Evolutionary conservation across 331 rosid species (phyloP).

Genomic region (Dryas integrifolia): DNA sequence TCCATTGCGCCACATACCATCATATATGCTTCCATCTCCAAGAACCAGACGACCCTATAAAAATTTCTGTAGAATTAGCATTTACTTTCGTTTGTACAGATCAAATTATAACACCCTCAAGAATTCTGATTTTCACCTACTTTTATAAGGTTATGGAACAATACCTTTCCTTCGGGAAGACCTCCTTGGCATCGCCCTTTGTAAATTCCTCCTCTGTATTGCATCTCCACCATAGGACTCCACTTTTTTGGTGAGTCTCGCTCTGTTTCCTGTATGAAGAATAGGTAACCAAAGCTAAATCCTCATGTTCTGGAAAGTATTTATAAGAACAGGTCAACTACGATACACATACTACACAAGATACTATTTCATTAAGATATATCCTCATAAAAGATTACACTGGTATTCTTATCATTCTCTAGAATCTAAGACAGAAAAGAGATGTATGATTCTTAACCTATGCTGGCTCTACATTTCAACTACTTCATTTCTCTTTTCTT

Average conservation of each 20-base stretch:
- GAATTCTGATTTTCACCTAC: background rate
- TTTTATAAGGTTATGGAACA: constrained; percentile 11
- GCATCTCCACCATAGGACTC: constrained; percentile 84
- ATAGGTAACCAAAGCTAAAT: constrained; percentile 24
- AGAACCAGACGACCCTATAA: constrained; percentile 75
- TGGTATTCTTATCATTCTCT: background rate
- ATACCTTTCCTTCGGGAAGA: constrained; percentile 95
- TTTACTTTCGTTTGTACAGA: constrained; percentile 10
- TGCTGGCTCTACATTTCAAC: background rate
- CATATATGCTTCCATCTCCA: constrained; percentile 84
- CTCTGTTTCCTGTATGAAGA: constrained; percentile 71
- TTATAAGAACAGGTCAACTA: background rate
- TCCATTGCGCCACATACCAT: constrained; percentile 85
- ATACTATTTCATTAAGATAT: background rate
- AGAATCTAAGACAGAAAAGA: no score
- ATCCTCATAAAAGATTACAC: background rate
- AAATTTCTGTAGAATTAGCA: constrained; percentile 21
- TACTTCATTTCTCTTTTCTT: no score
- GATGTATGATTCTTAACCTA: no score
- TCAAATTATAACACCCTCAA: constrained; percentile 2
- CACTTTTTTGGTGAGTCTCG: constrained; percentile 82
- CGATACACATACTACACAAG: background rate
- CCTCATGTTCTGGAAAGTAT: constrained; percentile 15
- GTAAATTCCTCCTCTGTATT: constrained; percentile 80
- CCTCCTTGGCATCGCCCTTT: constrained; percentile 96